A percentile compares a stretch with the other conserved stretches of the same genome.
Conservation (phyloP, 176 grass and related monocot species). For the Chrysopogon serrulatus region DNA sequence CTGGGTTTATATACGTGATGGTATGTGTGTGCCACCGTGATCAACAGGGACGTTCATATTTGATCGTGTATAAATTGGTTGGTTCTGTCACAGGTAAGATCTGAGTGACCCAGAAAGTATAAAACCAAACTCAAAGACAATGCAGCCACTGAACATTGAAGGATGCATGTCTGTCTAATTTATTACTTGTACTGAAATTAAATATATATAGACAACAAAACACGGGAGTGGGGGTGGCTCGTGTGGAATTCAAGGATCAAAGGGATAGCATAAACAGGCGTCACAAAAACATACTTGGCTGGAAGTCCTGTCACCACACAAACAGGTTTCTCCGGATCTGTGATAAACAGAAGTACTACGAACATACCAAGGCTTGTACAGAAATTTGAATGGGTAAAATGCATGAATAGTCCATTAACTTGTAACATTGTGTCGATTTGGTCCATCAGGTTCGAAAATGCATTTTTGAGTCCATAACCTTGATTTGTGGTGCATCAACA, state of each 20-base stretch:
- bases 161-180: background rate
- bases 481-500: too few species aligned
- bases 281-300: constrained; percentile 65
- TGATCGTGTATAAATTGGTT: too few species aligned
- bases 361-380: too few species aligned
- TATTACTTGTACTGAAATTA: background rate
- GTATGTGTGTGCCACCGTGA: too few species aligned
- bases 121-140: background rate
- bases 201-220: constrained; percentile 6
- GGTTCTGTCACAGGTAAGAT: too few species aligned
- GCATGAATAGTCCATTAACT: too few species aligned
- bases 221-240: background rate
- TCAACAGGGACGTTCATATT: too few species aligned
- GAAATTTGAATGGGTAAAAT: too few species aligned
- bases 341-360: background rate
- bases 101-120: background rate
- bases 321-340: constrained; percentile 81
- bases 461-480: too few species aligned
- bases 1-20: too few species aligned
- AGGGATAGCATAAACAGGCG: background rate
- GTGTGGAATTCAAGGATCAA: constrained; percentile 3
- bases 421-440: too few species aligned
- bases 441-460: too few species aligned
- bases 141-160: background rate
- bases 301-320: constrained; percentile 79